Conservation (phyloP, 2,329 filamentous ascomycete genomes). For the Neobulgaria alba region DNA sequence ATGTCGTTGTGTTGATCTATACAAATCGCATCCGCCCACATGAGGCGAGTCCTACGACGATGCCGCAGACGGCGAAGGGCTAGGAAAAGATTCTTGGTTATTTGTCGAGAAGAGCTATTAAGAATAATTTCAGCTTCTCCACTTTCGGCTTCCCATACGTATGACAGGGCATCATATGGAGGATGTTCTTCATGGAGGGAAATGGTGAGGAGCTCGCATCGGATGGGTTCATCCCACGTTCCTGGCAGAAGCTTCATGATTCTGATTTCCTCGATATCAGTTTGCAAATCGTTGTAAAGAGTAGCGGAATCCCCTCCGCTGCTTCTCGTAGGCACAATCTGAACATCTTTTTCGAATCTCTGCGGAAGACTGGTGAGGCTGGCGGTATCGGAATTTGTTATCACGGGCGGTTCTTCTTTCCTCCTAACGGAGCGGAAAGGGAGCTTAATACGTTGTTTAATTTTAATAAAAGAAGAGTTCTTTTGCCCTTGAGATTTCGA, state of each 20-base stretch:
- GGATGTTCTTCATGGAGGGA: neutral
- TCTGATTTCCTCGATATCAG: neutral
- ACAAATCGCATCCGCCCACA: constrained; percentile 7
- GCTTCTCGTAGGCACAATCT: neutral
- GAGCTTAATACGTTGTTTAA: too few species aligned
- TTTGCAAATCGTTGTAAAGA: neutral
- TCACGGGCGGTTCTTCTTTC: too few species aligned
- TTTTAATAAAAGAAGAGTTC: too few species aligned
- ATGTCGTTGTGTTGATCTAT: constrained; percentile 26
- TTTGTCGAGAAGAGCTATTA: neutral
- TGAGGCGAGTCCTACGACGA: neutral
- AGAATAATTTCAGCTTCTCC: neutral
- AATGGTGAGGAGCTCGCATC: neutral
- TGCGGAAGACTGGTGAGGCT: too few species aligned
- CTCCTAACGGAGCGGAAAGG: too few species aligned
- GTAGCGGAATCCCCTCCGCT: neutral
- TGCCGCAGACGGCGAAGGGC: constrained; percentile 3
- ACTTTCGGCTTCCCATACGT: constrained; percentile 2
- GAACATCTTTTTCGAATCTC: too few species aligned
- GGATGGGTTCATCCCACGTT: neutral
- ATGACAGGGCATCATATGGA: constrained; percentile 2
- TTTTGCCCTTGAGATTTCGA: too few species aligned
- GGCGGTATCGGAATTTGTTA: too few species aligned
- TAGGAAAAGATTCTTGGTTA: constrained; percentile 4
- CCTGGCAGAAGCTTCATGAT: neutral